phyloP scores from a whole-genome alignment of 2,329 filamentous ascomycete genomes.

The Metarhizium sp. region DNA sequence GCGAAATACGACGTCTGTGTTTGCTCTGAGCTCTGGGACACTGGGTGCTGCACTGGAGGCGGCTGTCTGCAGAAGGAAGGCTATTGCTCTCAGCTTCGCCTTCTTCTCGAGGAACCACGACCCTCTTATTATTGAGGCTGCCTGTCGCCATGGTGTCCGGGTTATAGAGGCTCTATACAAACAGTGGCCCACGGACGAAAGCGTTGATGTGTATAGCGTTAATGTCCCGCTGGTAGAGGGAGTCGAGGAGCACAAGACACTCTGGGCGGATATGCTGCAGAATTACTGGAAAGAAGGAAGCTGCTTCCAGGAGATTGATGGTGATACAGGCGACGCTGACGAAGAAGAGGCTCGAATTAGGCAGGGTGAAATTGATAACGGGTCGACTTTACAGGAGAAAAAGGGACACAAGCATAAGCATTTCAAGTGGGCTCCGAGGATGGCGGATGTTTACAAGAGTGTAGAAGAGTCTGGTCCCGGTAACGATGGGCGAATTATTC shows the following conservation, averaged over 20 bases:
- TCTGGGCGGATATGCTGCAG: constrained; percentile 82
- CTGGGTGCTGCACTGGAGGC: constrained; percentile 70
- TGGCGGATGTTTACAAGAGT: constrained; percentile 77
- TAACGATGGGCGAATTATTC: constrained; percentile 89
- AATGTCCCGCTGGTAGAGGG: constrained; percentile 81
- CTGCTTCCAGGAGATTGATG: constrained; percentile 75
- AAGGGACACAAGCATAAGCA: constrained; percentile 64
- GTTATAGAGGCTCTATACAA: constrained; percentile 70
- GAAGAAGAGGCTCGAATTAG: constrained; percentile 68
- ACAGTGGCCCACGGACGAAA: constrained; percentile 59
- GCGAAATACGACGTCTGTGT: constrained; percentile 71
- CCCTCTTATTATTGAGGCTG: constrained; percentile 67
- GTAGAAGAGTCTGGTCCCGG: constrained; percentile 72
- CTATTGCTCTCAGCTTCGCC: constrained; percentile 82
- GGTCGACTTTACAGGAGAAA: neutral
- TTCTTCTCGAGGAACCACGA: constrained; percentile 85
- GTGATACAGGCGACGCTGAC: constrained; percentile 52
- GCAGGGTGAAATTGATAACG: constrained; percentile 39
- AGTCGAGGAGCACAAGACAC: constrained; percentile 59
- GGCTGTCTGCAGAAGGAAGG: constrained; percentile 56
- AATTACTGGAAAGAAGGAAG: constrained; percentile 82
- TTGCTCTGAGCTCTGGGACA: constrained; percentile 69
- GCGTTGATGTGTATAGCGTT: constrained; percentile 78
- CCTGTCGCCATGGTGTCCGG: constrained; percentile 62
- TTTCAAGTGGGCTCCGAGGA: constrained; percentile 90